Percentiles rank a stretch among this genome's conserved stretches.
Conservation (phyloP, 805 yeast species). For the Schizosaccharomyces lindneri region DNA sequence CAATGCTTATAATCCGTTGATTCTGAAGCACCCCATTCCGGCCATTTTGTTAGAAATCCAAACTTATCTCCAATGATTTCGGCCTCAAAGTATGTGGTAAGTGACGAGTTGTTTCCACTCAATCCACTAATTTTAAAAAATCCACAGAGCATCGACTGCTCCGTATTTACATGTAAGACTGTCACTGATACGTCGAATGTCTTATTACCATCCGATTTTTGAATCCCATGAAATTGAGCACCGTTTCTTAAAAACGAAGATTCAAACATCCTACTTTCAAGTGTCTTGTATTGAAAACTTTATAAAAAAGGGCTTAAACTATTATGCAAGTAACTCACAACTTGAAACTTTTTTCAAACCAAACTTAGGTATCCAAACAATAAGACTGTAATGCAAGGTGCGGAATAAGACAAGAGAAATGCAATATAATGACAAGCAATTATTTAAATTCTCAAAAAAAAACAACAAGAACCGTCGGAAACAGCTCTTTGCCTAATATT, state of each 20-base stretch:
- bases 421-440: too few relatives aligned
- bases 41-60: conserved; percentile 33
- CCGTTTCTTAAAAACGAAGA: conserved; percentile 34
- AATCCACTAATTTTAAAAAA: conserved; percentile 37
- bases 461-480: too few relatives aligned
- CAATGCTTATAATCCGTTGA: conserved; percentile 41
- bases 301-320: too few relatives aligned
- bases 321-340: too few relatives aligned
- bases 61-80: conserved; percentile 39
- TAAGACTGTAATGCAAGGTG: too few relatives aligned
- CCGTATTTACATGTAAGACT: conserved; percentile 39
- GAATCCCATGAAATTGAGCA: conserved; percentile 38
- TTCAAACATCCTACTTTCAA: not conserved
- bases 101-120: conserved; percentile 33
- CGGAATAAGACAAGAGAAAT: too few relatives aligned
- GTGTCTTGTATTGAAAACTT: not conserved
- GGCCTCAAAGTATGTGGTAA: conserved; percentile 49
- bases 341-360: too few relatives aligned
- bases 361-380: too few relatives aligned
- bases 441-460: too few relatives aligned
- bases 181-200: conserved; percentile 42
- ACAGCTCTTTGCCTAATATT: too few relatives aligned
- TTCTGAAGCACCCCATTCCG: conserved; percentile 36
- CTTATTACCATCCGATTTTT: conserved; percentile 38
- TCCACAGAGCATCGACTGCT: conserved; percentile 28